Base-by-base conservation (phyloP, 768 basidiomycete genomes). In the Trametes cubensis region DNA sequence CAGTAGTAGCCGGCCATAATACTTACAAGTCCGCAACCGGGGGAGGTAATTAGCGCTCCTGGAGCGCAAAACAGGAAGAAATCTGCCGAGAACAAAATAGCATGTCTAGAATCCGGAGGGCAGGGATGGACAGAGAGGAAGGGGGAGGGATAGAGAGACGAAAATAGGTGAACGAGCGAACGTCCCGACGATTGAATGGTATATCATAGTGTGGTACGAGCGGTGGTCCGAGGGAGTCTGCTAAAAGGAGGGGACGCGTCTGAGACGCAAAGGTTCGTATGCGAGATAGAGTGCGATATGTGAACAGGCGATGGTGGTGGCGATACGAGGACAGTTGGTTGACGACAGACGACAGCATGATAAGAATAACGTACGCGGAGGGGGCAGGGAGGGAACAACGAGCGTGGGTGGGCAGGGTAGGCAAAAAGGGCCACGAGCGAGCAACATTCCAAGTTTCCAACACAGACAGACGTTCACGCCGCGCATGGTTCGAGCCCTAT, bases 221-320 rank as follows among this genome's bases (percentile, higher is more conserved):
- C 13, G 17, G 20, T 38, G 14, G 21, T 53, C 13, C 45, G 34
- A 34, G 45, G 23, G 18, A 14, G 56, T 45, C n/a, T 38, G 21
- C 18, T n/a, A 30, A 30, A 58, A 59, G 28, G 58, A 59, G 49
- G 58, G 58, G 58, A 59, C 58, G 58, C 58, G 58, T 38, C 58
- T 42, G n/a, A 20, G 58, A 49, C 58, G 58, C 58, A 59, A 50
- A 23, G 15, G 46, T 26, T 39, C 46, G 47, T 59, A 41, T 25
- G 45, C n/a, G 45, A 26, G 11, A n/a, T n/a, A 53, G 11, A 34
- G 20, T 20, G 51, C n/a, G 45, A 40, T 40, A 53, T 14, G 38
- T 40, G 34, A 53, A 53, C 51, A 53, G 23, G 34, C 21, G n/a
- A 30, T 18, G 15, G 3, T 34, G 58, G 8, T 54, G 52, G 18